phyloP scores from a whole-genome alignment of 345 rosid genomes.

The Eucalyptus tenuipes region DNA sequence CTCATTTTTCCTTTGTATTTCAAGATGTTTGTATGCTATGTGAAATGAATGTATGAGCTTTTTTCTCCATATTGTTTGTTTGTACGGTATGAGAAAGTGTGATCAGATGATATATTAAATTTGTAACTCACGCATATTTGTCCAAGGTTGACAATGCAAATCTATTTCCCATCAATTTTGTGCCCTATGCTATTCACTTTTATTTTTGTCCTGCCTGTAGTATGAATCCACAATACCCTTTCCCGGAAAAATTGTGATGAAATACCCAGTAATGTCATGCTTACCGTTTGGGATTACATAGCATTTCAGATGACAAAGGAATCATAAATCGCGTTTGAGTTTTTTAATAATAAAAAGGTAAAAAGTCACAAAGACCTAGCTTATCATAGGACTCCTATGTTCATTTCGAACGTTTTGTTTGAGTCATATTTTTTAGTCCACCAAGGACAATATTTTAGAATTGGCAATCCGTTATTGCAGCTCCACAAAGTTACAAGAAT shows the following conservation, averaged over 20 bases:
- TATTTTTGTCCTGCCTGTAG: background rate
- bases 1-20: background rate
- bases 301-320: background rate
- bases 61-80: background rate
- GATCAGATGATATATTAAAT: too few species aligned
- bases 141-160: accelerated
- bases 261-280: background rate
- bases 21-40: accelerated
- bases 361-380: background rate
- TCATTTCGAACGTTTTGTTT: background rate
- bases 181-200: too few species aligned
- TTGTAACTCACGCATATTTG: too few species aligned
- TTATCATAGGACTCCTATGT: background rate
- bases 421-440: background rate
- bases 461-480: accelerated
- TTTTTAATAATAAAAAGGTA: background rate
- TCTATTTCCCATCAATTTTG: too few species aligned
- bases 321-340: background rate
- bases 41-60: accelerated
- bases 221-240: background rate
- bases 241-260: background rate
- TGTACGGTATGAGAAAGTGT: background rate
- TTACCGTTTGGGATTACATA: background rate
- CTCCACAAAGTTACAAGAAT: background rate
- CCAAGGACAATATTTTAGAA: background rate